Conservation (phyloP, 371 early-diverging fungal genomes). For the Syncephalastrum contaminatum region DNA sequence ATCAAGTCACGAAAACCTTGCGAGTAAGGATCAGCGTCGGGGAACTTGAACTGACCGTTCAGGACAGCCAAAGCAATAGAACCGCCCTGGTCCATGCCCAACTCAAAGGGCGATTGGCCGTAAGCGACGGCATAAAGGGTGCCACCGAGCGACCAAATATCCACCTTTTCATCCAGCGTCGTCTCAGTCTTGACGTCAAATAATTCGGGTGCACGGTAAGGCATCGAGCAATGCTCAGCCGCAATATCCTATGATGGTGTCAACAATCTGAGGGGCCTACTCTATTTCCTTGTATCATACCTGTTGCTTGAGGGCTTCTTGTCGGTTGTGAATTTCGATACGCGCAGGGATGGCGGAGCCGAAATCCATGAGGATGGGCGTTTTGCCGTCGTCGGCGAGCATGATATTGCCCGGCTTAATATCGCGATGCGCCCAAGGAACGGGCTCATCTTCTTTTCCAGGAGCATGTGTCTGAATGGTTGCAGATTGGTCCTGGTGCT, state of each 20-base stretch:
- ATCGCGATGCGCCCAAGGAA: slow-evolving; percentile 76
- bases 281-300: slow-evolving; percentile 9
- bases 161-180: slow-evolving; percentile 67
- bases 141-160: slow-evolving; percentile 83
- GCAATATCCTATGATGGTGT: slow-evolving; percentile 57
- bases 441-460: slow-evolving; percentile 29
- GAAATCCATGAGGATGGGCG: slow-evolving; percentile 78
- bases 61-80: slow-evolving; percentile 72
- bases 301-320: slow-evolving; percentile 67
- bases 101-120: slow-evolving; percentile 75
- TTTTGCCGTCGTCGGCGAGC: slow-evolving; percentile 63
- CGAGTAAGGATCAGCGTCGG: slow-evolving; percentile 50
- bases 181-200: slow-evolving; percentile 74
- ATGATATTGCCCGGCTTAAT: slow-evolving; percentile 77
- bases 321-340: slow-evolving; percentile 55
- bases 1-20: slow-evolving; percentile 62
- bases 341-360: slow-evolving; percentile 68
- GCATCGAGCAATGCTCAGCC: slow-evolving; percentile 73
- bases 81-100: slow-evolving; percentile 68
- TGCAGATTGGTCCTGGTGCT: slow-evolving; percentile 49
- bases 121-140: slow-evolving; percentile 75
- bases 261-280: neutral
- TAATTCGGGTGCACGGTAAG: slow-evolving; percentile 79
- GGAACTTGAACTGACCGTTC: slow-evolving; percentile 66
- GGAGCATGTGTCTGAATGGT: slow-evolving; percentile 17